Evolutionary conservation across 2,329 filamentous ascomycete genomes (phyloP).

Genomic region (Tolypocladium album): DNA sequence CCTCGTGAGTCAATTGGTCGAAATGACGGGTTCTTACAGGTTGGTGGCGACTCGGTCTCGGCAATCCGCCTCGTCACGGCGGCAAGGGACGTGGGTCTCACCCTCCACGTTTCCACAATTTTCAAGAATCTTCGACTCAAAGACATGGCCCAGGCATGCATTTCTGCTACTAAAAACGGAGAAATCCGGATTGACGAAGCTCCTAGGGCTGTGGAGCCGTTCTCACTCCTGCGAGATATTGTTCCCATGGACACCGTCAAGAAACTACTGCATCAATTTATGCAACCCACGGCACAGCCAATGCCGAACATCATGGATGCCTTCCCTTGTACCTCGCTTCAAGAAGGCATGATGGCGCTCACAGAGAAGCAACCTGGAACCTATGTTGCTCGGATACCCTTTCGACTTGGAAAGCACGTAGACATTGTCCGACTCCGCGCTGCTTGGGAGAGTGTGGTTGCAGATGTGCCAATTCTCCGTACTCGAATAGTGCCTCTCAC

Average conservation of each 20-base stretch:
- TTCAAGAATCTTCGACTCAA: constrained; percentile 1
- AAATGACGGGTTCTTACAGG: constrained; percentile 9
- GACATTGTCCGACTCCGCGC: not conserved
- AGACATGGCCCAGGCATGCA: not conserved
- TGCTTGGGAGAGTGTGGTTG: not conserved
- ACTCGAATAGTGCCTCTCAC: constrained; percentile 1
- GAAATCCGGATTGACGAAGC: not conserved
- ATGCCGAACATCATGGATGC: constrained; percentile 16
- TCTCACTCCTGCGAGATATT: constrained; percentile 7
- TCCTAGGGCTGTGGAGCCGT: not conserved
- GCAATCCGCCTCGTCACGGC: constrained; percentile 4
- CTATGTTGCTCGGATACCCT: constrained; percentile 1
- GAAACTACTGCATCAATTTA: constrained; percentile 2
- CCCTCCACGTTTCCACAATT: not conserved
- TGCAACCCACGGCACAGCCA: not conserved
- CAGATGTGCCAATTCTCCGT: not conserved
- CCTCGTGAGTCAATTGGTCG: not conserved
- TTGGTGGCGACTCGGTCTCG: constrained; percentile 13
- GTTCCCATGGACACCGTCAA: not conserved
- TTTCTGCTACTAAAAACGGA: not conserved
- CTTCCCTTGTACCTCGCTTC: constrained; percentile 20
- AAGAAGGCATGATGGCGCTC: constrained; percentile 17
- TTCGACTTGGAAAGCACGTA: not conserved
- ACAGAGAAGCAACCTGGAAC: constrained; percentile 11
- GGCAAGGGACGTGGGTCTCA: not conserved